Base-by-base conservation (phyloP, 371 early-diverging fungal genomes). In the Haplosporangium sp. region DNA sequence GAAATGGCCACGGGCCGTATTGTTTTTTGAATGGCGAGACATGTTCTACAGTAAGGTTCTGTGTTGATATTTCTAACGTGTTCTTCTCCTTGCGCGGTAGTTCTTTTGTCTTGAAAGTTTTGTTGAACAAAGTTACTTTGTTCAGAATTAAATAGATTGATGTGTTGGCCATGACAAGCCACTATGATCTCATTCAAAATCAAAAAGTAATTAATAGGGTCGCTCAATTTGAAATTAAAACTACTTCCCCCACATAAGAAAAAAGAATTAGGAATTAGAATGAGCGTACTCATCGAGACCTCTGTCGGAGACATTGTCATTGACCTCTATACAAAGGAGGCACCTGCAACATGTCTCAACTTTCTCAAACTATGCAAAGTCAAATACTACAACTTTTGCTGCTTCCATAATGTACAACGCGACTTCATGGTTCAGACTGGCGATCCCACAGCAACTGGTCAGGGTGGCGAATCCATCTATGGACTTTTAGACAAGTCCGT, bases 11-110 rank as follows among this genome's bases (percentile, higher is more conserved):
- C 92, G 88, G 13, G 97, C 95, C 0, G 96, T 98, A 85, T 97
- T 96, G 86, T 98, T 98, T 81, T 97, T 98, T 8, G 97, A 97
- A 84, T 98, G 99, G 38, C 98, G 89, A 58, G 93, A 91, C 96
- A 95, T 95, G n/a, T 68, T 27, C 27, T 50, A 27, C 27, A 27
- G 27, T 35, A 48, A 48, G 20, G 50, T 44, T 42, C 50, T 17
- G 17, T 48, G 1, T 15, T 61, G 44, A 48, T 34, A 35, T 27
- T 34, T 57, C 34, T 34, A 38, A n/a, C 11, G 10, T 50, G 52
- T 53, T 35, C 4, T 53, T 15, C 2, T n/a, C 59, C 15, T 17
- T 63, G 50, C 6, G 58, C 19, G 35, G 44, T 44, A 4, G 39
- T 55, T 58, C 44, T 70, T 59, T 52, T 60, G 48, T 48, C 48